Base-by-base conservation (phyloP, 2,329 filamentous ascomycete species). In the Cryphonectria radicalis region DNA sequence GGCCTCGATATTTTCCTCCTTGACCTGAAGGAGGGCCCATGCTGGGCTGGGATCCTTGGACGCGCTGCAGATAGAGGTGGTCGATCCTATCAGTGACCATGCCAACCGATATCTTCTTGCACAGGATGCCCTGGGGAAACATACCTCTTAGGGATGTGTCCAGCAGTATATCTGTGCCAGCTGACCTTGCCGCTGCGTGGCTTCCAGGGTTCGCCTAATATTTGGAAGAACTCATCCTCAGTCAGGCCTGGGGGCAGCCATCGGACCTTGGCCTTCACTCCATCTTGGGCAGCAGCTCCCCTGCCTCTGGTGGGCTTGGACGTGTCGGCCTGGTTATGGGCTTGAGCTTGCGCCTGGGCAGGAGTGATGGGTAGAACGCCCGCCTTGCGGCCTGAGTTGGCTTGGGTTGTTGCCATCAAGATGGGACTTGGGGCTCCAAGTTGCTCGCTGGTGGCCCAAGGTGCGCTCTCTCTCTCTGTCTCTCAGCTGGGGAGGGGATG, bases 221-320 rank as follows among this genome's bases (percentile, higher is more conserved):
- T 86, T 19, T 83, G 81, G 76, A 90, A 85, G 74, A 97, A 95
- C 77, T 99, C 96, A 0, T 86, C 81, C 77, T 93, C 88, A 0
- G 93, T 97, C 79, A 99, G 86, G 11, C 92, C 93, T 1, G 96
- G 95, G 13, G 96, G 93, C 4, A 99, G 87, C 70, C 95, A 89
- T 67, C 97, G 90, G 69, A 98, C 86, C 35, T 97, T 86, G 17
- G 97, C 87, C 84, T 98, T 98, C 77, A 97, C 88, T 72, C 93
- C 92, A 55, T 73, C 71, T 37, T 73, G 71, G 25, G 66, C 66
- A 50, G 66, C 63, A n/a, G 66, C 76, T 75, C 87, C 86, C 37
- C 59, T 62, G 43, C 83, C 81, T 79, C 86, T 90, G 63, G 82
- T 77, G 3, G 83, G 74, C 70, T 79, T 82, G 7, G 81, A 74